Percentiles rank a stretch among this genome's conserved stretches.
Conservation (phyloP, 352 stramenopile species). For the Globisporangium sylvaticum region DNA sequence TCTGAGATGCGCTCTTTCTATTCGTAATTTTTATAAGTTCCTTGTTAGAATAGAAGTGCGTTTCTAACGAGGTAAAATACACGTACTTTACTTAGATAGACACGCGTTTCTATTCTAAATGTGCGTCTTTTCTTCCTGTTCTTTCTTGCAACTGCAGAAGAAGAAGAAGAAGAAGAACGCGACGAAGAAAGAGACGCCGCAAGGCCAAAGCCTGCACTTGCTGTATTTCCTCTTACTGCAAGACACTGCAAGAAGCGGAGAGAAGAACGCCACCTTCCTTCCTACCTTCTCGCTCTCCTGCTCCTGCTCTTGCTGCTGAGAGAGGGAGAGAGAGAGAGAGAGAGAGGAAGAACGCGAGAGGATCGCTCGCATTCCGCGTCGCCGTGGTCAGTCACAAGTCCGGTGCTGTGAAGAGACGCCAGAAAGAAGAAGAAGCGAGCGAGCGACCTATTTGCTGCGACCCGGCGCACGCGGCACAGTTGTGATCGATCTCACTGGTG, state of each 20-base stretch:
- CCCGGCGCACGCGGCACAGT: neutral
- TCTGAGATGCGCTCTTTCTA: neutral
- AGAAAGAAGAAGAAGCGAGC: neutral
- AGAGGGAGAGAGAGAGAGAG: neutral
- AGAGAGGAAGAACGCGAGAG: neutral
- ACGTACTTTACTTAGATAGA: neutral
- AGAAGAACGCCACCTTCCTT: neutral
- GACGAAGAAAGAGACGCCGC: constrained; percentile 2
- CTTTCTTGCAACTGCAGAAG: neutral
- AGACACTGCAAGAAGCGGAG: neutral
- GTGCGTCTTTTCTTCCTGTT: neutral
- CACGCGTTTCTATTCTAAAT: neutral
- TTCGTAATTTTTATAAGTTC: neutral
- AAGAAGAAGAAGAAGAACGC: neutral
- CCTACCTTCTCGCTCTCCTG: neutral
- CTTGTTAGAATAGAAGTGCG: neutral
- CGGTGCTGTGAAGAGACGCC: neutral
- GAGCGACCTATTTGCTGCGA: neutral
- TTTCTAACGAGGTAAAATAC: neutral
- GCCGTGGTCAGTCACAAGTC: neutral
- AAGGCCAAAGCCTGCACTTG: neutral
- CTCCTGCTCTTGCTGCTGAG: neutral
- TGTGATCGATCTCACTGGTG: too few species aligned
- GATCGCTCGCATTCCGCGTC: neutral
- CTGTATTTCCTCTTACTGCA: neutral